Evolutionary conservation across 768 basidiomycete species (phyloP), one percentile per base, ranked within the genome.

Genomic region (Pleurotus djamor): DNA sequence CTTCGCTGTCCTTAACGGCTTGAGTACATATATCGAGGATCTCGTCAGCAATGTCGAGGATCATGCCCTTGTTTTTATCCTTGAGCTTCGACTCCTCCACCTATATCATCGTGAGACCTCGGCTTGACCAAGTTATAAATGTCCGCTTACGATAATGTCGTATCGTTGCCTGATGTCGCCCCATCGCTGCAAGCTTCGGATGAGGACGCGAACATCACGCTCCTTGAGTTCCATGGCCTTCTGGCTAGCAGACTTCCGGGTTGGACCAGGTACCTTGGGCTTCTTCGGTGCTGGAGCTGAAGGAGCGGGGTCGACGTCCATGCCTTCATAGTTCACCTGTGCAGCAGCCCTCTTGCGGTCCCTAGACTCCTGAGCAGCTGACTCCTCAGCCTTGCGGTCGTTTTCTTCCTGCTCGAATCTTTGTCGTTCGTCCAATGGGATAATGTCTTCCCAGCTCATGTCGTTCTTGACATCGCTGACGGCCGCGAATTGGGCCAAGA

Each of bases 401-500:
- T 89, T 88, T 60, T 93, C 89, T 63, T 96, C 95, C 33, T 83
- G 82, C 61, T 94, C 94, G 47, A 89, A 85, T 69, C 85, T 87
- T 71, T 89, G 86, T 5, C 97, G 88, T 67, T 94, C 94, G 21
- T 96, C 94, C 7, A 91, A 71, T 14, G 97, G 97, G 66, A 99
- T 98, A 72, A 99, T 98, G 61, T 98, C 97, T 69, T 99, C 97
- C 97, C 97, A 99, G 67, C 74, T 94, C 86, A 96, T 94, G 75
- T 98, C 96, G 69, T 95, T 94, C 83, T 98, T 98, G 69, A 99
- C 88, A 71, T 99, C 97, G 72, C 94, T 97, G 64, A 98, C 93
- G 52, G 88, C 89, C 17, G 96, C 96, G 70, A 98, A 96, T 63
- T 92, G 89, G 28, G 95, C 88, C 56, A 99, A 82, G 85, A 99